phyloP scores from a whole-genome alignment of 2,329 filamentous ascomycete species.

The Hortaea werneckii region DNA sequence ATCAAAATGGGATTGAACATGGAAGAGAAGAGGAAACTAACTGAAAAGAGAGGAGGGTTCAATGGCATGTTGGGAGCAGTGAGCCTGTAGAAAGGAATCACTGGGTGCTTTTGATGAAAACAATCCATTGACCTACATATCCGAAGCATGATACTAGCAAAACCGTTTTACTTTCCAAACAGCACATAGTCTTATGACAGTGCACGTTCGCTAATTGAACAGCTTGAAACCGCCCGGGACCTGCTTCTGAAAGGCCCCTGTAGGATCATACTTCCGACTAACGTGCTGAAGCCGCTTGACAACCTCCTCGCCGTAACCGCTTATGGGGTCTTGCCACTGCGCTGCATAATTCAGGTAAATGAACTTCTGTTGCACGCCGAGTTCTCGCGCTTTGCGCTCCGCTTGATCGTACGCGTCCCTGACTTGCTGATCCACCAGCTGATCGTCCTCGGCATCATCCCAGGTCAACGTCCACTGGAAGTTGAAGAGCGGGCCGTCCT shows the following conservation, averaged over 20 bases:
- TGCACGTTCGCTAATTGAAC: background rate
- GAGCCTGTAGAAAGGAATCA: no score
- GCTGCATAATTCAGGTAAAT: conserved; percentile 15
- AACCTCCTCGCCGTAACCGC: conserved; percentile 13
- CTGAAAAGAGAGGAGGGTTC: no score
- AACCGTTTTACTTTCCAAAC: no score
- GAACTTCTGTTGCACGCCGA: conserved; percentile 6
- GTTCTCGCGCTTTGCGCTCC: conserved; percentile 3
- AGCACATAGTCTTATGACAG: no score
- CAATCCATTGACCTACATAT: no score
- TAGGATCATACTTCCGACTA: conserved; percentile 11
- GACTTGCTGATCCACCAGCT: conserved; percentile 3
- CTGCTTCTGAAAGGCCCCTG: conserved; percentile 13
- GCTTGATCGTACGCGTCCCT: conserved; percentile 5
- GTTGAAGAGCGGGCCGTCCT: conserved; percentile 10
- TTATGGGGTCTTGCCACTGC: conserved; percentile 11
- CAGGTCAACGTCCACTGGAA: conserved; percentile 8
- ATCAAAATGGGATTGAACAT: no score
- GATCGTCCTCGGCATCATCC: conserved; percentile 7
- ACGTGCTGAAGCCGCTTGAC: conserved; percentile 8
- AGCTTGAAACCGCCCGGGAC: conserved; percentile 15
- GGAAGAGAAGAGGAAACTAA: no score
- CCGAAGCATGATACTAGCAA: no score
- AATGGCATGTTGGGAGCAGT: no score
- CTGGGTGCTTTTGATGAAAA: no score